Evolutionary conservation across 176 grass and related monocot genomes (phyloP).

Genomic region (Aechmea fasciata): DNA sequence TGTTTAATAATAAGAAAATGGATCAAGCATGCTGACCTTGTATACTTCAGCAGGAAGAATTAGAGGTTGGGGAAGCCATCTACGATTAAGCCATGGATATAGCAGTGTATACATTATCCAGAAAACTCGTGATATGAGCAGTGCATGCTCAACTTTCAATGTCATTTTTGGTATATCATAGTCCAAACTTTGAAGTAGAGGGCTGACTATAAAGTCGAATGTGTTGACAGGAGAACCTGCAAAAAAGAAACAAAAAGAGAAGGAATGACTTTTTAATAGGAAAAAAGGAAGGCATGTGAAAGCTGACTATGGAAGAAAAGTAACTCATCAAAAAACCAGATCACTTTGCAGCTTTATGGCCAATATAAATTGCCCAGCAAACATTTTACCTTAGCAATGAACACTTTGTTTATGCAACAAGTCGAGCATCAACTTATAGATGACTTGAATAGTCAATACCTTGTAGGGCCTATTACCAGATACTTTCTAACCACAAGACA

Average conservation of each 20-base stretch:
- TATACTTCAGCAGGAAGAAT: conserved; percentile 95
- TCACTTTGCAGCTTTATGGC: too few species aligned
- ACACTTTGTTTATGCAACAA: too few species aligned
- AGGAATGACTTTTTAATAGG: conserved; percentile 7
- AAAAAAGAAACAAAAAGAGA: conserved; percentile 13
- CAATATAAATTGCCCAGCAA: too few species aligned
- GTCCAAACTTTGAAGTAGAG: conserved; percentile 75
- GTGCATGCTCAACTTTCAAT: conserved; percentile 37
- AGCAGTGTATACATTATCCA: conserved; percentile 49
- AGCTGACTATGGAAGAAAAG: not conserved
- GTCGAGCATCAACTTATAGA: too few species aligned
- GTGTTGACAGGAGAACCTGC: conserved; percentile 72
- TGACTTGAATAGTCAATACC: too few species aligned
- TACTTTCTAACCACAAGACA: too few species aligned
- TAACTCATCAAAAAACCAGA: not conserved
- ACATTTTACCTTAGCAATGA: too few species aligned
- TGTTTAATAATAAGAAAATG: conserved; percentile 2
- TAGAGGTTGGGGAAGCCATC: conserved; percentile 68
- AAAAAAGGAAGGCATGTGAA: not conserved
- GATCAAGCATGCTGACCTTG: conserved; percentile 37
- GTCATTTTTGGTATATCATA: conserved; percentile 45
- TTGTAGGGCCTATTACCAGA: too few species aligned
- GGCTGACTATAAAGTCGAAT: conserved; percentile 65
- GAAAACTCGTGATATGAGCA: conserved; percentile 54
- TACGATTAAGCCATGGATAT: conserved; percentile 62